A percentile compares a stretch with the other conserved stretches of the same genome.
Evolutionary conservation across 768 basidiomycete genomes (phyloP).

Genomic region (Piloderma croceum): DNA sequence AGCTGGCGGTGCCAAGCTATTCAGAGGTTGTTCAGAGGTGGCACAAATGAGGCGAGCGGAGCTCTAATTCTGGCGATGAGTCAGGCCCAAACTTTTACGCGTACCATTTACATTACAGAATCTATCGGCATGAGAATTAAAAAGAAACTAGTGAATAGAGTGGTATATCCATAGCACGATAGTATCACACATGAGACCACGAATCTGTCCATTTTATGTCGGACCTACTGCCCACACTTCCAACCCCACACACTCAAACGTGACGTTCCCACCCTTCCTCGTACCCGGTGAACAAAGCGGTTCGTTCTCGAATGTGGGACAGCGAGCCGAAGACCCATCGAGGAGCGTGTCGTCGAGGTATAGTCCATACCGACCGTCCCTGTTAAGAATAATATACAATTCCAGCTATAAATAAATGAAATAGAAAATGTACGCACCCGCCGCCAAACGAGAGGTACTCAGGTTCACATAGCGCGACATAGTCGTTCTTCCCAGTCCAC

Average conservation of each 20-base stretch:
- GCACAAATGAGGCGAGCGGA: too few relatives aligned
- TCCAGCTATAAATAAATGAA: slow-evolving; percentile 2
- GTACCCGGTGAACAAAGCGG: slow-evolving; percentile 58
- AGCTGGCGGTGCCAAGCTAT: too few relatives aligned
- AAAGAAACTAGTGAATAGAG: too few relatives aligned
- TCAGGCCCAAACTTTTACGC: too few relatives aligned
- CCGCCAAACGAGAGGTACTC: slow-evolving; percentile 86
- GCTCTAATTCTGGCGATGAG: too few relatives aligned
- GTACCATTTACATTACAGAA: too few relatives aligned
- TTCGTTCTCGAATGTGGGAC: slow-evolving; percentile 85
- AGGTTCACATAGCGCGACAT: slow-evolving; percentile 80
- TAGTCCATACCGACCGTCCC: slow-evolving; percentile 84
- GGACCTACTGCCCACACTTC: slow-evolving; percentile 85
- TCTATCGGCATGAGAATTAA: too few relatives aligned
- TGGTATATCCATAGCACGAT: too few relatives aligned
- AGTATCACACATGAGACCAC: too few relatives aligned
- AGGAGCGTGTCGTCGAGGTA: slow-evolving; percentile 80
- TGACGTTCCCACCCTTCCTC: slow-evolving; percentile 41
- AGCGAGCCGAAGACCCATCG: slow-evolving; percentile 78
- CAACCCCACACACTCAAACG: slow-evolving; percentile 88
- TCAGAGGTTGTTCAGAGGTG: too few relatives aligned
- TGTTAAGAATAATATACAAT: slow-evolving; percentile 21
- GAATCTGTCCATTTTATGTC: too few relatives aligned
- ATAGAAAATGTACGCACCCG: slow-evolving; percentile 51
- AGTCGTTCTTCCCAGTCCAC: slow-evolving; percentile 87